A percentile compares a stretch with the other conserved stretches of the same genome.
phyloP scores from a whole-genome alignment of 2,329 filamentous ascomycete species.

The Arthroderma uncinatum region DNA sequence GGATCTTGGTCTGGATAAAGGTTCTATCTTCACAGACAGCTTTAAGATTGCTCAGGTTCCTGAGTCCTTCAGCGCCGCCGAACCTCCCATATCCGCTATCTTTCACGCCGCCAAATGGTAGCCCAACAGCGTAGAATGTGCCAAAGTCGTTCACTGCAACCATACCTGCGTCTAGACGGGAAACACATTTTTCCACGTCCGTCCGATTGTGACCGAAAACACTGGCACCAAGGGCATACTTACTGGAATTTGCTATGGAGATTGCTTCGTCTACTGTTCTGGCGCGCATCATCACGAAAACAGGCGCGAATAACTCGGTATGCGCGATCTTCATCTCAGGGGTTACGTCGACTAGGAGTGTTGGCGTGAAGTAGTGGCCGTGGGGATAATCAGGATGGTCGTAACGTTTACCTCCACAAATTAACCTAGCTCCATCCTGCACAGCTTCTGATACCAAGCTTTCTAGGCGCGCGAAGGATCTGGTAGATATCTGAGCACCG shows the following conservation, averaged over 20 bases:
- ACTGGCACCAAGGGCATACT: constrained; percentile 76
- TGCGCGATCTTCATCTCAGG: constrained; percentile 75
- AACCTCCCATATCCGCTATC: constrained; percentile 90
- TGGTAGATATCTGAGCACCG: constrained; percentile 77
- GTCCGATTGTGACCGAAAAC: constrained; percentile 65
- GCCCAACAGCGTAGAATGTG: constrained; percentile 80
- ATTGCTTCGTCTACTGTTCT: constrained; percentile 56
- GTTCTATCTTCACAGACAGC: constrained; percentile 67
- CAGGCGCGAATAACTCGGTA: constrained; percentile 83
- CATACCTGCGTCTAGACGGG: constrained; percentile 69
- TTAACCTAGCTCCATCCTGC: constrained; percentile 61
- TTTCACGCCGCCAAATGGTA: constrained; percentile 85
- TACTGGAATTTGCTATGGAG: constrained; percentile 66
- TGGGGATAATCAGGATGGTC: constrained; percentile 59
- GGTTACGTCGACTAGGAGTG: constrained; percentile 81
- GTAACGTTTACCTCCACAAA: constrained; percentile 65
- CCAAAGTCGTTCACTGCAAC: constrained; percentile 94
- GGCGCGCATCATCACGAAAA: constrained; percentile 76
- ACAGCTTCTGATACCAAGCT: constrained; percentile 67
- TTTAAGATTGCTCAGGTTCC: constrained; percentile 78
- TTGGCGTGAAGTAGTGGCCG: constrained; percentile 88
- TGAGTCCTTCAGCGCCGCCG: constrained; percentile 76
- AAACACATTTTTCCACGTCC: constrained; percentile 54
- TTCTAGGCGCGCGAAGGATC: constrained; percentile 66
- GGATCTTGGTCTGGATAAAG: constrained; percentile 61